Evolutionary conservation across 352 stramenopile genomes (phyloP).

Genomic region (Phytophthora megakarya): DNA sequence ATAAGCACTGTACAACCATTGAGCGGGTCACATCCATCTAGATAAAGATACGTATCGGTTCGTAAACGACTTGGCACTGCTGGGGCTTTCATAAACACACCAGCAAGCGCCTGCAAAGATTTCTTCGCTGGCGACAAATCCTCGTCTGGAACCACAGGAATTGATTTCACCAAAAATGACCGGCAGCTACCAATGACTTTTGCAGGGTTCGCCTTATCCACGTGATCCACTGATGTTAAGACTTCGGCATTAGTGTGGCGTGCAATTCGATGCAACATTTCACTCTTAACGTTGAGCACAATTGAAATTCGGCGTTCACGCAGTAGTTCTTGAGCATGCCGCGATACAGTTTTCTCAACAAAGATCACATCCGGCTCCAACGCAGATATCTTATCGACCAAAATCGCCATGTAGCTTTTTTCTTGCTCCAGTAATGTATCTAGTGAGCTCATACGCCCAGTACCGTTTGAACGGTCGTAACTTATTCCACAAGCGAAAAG

Average conservation of each 20-base stretch:
- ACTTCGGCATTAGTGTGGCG: conserved; percentile 93
- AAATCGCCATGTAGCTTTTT: conserved; percentile 96
- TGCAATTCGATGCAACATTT: conserved; percentile 92
- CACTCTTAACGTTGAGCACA: conserved; percentile 94
- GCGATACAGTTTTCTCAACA: conserved; percentile 89
- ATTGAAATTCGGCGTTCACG: conserved; percentile 91
- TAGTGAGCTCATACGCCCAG: conserved; percentile 92
- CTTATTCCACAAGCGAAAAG: conserved; percentile 96
- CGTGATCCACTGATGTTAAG: conserved; percentile 93
- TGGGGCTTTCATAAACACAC: conserved; percentile 35
- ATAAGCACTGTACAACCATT: conserved; percentile 95
- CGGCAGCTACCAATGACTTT: conserved; percentile 70
- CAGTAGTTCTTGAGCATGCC: conserved; percentile 93
- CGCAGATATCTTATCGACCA: conserved; percentile 96
- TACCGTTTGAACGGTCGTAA: conserved; percentile 90
- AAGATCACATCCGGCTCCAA: conserved; percentile 96
- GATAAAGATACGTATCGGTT: conserved; percentile 92
- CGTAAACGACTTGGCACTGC: conserved; percentile 38
- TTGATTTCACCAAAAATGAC: conserved; percentile 71
- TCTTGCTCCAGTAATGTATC: conserved; percentile 97
- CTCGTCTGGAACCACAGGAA: conserved; percentile 53
- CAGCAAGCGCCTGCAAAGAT: conserved; percentile 33
- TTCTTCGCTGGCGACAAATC: conserved; percentile 35
- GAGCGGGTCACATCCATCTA: conserved; percentile 94
- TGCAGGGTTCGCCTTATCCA: conserved; percentile 61